Conservation (phyloP, 345 rosid species). For the Limnanthes douglasii region DNA sequence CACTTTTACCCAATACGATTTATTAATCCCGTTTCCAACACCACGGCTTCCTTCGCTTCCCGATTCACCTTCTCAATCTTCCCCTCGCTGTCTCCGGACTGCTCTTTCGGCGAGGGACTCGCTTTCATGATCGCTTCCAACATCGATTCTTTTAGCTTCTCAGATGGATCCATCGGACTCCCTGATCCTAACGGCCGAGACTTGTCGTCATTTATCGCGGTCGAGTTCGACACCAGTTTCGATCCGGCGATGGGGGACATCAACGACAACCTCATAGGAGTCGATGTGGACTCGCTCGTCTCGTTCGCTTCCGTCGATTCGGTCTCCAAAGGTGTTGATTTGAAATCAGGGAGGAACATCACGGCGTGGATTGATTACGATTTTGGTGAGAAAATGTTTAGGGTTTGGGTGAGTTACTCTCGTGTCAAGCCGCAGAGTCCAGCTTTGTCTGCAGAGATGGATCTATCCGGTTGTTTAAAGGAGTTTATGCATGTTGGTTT, state of each 20-base stretch:
- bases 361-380: too few species aligned
- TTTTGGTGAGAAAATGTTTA: too few species aligned
- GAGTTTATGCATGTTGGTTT: conserved; percentile 64
- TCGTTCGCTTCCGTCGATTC: conserved; percentile 25
- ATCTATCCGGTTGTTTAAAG: conserved; percentile 45
- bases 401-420: too few species aligned
- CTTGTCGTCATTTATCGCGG: conserved; percentile 24
- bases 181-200: conserved; percentile 19
- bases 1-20: not conserved
- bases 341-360: conserved; percentile 18
- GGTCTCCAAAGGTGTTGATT: conserved; percentile 17
- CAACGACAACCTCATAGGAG: conserved; percentile 25
- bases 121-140: conserved; percentile 38
- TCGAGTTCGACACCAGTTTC: conserved; percentile 33
- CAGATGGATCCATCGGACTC: too few species aligned
- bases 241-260: conserved; percentile 25
- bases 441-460: conserved; percentile 31
- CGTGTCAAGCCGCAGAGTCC: conserved; percentile 63
- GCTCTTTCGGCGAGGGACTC: conserved; percentile 35
- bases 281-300: conserved; percentile 18
- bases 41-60: not conserved
- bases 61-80: conserved; percentile 27
- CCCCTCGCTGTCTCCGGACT: conserved; percentile 16
- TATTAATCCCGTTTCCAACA: not conserved
- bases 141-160: conserved; percentile 23